Conservation (phyloP, 768 basidiomycete genomes). For the Paxillus ammoniavirescens region DNA sequence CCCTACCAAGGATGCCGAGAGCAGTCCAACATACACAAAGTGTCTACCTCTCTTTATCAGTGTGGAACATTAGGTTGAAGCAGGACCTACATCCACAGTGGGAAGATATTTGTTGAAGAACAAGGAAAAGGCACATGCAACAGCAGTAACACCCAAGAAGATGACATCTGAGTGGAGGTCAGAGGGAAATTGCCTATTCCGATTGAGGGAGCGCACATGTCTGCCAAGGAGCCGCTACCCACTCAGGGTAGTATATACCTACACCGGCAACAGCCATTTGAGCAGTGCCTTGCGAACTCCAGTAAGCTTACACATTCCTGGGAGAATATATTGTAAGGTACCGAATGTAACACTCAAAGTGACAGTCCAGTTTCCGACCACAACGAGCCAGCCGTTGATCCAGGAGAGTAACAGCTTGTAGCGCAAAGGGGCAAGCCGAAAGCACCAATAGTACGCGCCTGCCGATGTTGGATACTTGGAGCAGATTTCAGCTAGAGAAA, state of each 20-base stretch:
- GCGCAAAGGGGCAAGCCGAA: conserved; percentile 52
- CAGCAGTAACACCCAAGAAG: conserved; percentile 52
- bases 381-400: conserved; percentile 68
- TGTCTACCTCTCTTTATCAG: conserved; percentile 35
- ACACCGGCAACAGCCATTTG: conserved; percentile 60
- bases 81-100: conserved; percentile 43
- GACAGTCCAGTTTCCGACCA: conserved; percentile 69
- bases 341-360: conserved; percentile 65
- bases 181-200: not conserved
- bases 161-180: conserved; percentile 42
- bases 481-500: conserved; percentile 58
- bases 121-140: conserved; percentile 50
- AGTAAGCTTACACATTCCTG: not conserved
- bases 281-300: conserved; percentile 43
- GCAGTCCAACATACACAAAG: conserved; percentile 64
- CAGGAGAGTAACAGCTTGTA: conserved; percentile 54
- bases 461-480: conserved; percentile 62
- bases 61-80: not conserved
- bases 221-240: conserved; percentile 58
- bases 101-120: conserved; percentile 54
- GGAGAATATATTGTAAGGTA: not conserved
- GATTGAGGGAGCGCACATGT: conserved; percentile 40
- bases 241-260: conserved; percentile 56
- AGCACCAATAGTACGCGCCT: conserved; percentile 68
- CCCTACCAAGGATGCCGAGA: conserved; percentile 49